These are phyloP conservation scores for Termitomyces sp. DNA, from an alignment of 768 basidiomycete species.

Conservation along the genomic window DNA sequence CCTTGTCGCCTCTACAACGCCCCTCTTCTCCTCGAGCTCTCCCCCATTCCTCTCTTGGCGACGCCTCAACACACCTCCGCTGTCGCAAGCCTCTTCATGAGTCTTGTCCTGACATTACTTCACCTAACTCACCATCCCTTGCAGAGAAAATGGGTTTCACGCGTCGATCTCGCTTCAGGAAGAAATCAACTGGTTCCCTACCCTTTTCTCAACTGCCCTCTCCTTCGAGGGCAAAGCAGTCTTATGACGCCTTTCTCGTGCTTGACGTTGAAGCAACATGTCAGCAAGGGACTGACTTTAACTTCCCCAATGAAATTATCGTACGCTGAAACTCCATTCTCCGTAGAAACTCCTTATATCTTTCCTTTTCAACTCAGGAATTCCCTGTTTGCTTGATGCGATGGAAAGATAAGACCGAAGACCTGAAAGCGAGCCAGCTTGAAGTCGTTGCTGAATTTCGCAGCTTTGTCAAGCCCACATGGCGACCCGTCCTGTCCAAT, in stretches of 20 bases:
- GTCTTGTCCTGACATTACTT: not conserved
- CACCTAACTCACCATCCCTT: not conserved
- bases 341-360: not conserved
- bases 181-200: conserved; percentile 13
- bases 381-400: conserved; percentile 87
- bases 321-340: conserved; percentile 37
- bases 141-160: conserved; percentile 8
- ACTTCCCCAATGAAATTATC: conserved; percentile 95
- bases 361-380: conserved; percentile 47
- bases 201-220: not conserved
- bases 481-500: conserved; percentile 71
- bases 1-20: not conserved
- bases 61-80: conserved; percentile 8
- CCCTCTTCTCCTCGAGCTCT: not conserved
- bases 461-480: conserved; percentile 83
- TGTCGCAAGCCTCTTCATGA: conserved; percentile 2
- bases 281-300: conserved; percentile 57
- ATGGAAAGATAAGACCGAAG: conserved; percentile 63
- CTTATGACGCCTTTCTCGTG: conserved; percentile 78
- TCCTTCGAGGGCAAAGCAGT: conserved; percentile 26
- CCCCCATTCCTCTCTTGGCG: not conserved
- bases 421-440: conserved; percentile 50
- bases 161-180: conserved; percentile 9
- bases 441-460: conserved; percentile 80
- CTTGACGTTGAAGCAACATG: conserved; percentile 92